Conservation (phyloP, 768 basidiomycete species). For the Mycena leptocephala region DNA sequence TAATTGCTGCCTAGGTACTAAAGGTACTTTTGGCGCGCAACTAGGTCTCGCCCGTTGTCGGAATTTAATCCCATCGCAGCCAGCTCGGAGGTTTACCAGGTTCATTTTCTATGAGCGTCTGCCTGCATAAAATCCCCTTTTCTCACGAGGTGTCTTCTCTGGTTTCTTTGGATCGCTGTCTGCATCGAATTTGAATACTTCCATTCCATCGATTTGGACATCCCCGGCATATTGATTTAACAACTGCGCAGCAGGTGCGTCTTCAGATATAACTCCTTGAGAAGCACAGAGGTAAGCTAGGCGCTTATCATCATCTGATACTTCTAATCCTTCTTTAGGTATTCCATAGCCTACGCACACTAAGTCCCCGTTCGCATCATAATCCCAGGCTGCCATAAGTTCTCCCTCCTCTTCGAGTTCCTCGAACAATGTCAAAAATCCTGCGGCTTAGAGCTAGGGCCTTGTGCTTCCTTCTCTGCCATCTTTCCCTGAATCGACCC, state of each 20-base stretch:
- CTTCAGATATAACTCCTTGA: not conserved
- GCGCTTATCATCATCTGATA: too few species aligned
- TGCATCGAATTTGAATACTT: not conserved
- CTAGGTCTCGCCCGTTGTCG: too few species aligned
- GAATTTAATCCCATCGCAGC: too few species aligned
- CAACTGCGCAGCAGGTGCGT: not conserved
- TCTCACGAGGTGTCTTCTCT: not conserved
- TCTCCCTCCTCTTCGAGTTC: constrained; percentile 2
- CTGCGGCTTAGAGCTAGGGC: not conserved
- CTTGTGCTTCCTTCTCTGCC: not conserved
- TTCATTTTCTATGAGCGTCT: not conserved
- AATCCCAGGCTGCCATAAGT: not conserved
- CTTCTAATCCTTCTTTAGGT: not conserved
- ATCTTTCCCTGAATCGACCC: too few species aligned
- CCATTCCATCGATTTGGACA: not conserved
- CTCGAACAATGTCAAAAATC: not conserved
- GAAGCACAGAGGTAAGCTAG: not conserved
- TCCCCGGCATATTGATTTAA: not conserved
- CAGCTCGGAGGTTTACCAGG: not conserved
- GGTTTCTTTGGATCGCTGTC: not conserved
- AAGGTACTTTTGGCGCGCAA: too few species aligned
- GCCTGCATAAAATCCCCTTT: not conserved
- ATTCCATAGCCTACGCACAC: not conserved
- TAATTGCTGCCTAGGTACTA: not conserved
- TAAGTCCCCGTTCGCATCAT: not conserved